phyloP scores from a whole-genome alignment of 305 asterid genomes.

The Fraxinus nigra region DNA sequence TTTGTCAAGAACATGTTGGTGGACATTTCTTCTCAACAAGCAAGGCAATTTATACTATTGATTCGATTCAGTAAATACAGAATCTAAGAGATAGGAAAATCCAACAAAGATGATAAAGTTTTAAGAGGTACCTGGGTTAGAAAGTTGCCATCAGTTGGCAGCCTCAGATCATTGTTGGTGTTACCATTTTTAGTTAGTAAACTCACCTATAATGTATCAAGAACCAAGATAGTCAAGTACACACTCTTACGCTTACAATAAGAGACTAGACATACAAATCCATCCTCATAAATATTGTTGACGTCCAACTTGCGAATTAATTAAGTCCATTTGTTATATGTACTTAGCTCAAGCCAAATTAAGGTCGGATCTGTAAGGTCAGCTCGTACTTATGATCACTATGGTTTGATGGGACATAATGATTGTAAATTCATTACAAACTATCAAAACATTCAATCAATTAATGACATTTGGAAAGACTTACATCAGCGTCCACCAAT shows the following conservation, averaged over 20 bases:
- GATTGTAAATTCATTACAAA: no score
- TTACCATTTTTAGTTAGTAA: conserved; percentile 68
- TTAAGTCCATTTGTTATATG: no score
- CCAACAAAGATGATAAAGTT: not conserved
- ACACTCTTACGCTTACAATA: not conserved
- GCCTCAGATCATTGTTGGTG: conserved; percentile 33
- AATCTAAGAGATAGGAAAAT: not conserved
- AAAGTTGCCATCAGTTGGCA: conserved; percentile 27
- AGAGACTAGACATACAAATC: no score
- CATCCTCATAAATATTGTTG: no score
- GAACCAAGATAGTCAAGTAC: not conserved
- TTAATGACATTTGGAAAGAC: no score
- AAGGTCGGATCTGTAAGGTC: no score
- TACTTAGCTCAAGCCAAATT: no score
- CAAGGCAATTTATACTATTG: not conserved
- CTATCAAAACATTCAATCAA: no score
- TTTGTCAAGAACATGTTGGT: not conserved
- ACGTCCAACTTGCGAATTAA: no score
- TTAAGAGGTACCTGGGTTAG: conserved; percentile 44
- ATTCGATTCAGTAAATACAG: not conserved
- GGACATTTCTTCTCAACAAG: not conserved
- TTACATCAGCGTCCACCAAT: no score
- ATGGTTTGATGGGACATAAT: no score
- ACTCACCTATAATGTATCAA: conserved; percentile 47
- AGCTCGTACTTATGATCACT: no score